A percentile compares a stretch with the other conserved stretches of the same genome.
Evolutionary conservation across 2,329 filamentous ascomycete species (phyloP).

Genomic region (Chrysoporthe deuterocubensis): DNA sequence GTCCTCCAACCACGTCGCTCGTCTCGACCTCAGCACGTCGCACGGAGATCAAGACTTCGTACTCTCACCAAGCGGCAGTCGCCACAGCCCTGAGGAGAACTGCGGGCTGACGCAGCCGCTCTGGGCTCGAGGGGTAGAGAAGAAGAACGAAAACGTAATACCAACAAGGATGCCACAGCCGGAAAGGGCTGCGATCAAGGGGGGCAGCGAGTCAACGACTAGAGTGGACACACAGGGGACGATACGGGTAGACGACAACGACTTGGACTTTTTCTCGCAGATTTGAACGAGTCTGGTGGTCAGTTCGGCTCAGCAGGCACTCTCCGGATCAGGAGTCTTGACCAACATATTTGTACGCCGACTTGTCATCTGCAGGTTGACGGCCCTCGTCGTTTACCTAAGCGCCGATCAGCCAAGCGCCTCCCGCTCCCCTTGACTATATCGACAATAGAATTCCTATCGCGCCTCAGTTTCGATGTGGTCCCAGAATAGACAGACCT

Average conservation of each 20-base stretch:
- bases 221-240: background rate
- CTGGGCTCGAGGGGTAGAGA: background rate
- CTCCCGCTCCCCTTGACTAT: background rate
- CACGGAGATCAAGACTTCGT: background rate
- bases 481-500: background rate
- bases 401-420: slow-evolving; percentile 8
- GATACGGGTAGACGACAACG: no score
- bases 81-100: background rate
- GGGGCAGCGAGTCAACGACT: slow-evolving; percentile 13
- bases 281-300: background rate
- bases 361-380: background rate
- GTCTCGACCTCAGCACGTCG: background rate
- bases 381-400: background rate
- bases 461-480: background rate
- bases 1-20: slow-evolving; percentile 11
- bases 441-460: background rate
- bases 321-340: background rate
- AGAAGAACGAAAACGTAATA: background rate
- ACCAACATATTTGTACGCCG: slow-evolving; percentile 12
- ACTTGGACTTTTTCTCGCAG: background rate
- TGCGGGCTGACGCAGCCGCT: background rate
- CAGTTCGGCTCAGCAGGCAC: background rate
- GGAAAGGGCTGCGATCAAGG: background rate
- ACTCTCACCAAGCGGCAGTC: background rate
- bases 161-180: background rate